phyloP scores from a whole-genome alignment of 306 rosid species.

The Trifolium dubium region DNA sequence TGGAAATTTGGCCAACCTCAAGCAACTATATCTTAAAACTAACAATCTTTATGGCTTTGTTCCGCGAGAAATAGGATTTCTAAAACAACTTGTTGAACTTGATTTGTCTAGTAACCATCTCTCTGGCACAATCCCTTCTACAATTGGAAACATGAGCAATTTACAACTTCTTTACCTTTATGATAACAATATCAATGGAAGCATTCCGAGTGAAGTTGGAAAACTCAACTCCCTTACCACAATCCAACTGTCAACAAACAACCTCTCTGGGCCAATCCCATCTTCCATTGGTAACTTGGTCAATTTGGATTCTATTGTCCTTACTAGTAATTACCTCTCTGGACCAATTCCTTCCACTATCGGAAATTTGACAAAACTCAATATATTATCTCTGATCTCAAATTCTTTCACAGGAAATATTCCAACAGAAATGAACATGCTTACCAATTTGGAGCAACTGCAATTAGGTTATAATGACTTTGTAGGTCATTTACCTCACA shows the following conservation, averaged over 20 bases:
- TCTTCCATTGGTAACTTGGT: neutral
- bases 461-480: neutral
- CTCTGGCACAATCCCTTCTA: neutral
- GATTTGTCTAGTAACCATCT: neutral
- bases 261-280: neutral
- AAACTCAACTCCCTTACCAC: no score
- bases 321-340: neutral
- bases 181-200: neutral
- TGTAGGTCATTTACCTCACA: neutral
- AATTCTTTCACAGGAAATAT: neutral
- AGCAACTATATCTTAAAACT: neutral
- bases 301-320: neutral
- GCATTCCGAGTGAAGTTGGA: neutral
- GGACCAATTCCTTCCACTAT: no score
- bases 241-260: neutral
- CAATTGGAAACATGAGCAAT: constrained; percentile 3
- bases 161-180: neutral
- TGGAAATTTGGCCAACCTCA: neutral
- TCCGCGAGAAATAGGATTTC: neutral
- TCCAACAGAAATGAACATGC: neutral
- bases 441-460: neutral
- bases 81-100: neutral
- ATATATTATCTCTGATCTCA: neutral
- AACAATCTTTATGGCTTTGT: neutral
- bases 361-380: no score